These are phyloP conservation scores for Pseudocercospora fijiensis DNA, from an alignment of 2,329 filamentous ascomycete species.

Conservation along the genomic window DNA sequence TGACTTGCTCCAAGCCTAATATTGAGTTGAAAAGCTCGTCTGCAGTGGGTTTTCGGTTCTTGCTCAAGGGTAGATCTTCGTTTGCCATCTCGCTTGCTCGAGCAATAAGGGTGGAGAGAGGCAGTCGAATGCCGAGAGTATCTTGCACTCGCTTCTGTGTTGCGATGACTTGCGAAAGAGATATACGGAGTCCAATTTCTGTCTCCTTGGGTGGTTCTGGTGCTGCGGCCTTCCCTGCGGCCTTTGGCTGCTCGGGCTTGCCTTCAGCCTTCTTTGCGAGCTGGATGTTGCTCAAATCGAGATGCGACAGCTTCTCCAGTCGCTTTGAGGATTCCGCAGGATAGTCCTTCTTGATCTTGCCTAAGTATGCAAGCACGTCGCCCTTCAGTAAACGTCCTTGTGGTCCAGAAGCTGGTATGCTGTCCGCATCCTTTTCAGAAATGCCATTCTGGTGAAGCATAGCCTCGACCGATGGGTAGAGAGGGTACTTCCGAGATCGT, in stretches of 20 bases:
- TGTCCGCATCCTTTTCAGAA: constrained; percentile 69
- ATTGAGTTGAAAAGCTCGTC: constrained; percentile 89
- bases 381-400: constrained; percentile 89
- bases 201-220: constrained; percentile 50
- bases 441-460: constrained; percentile 78
- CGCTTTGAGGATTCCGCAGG: constrained; percentile 68
- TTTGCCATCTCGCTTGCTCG: constrained; percentile 86
- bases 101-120: constrained; percentile 81
- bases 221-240: constrained; percentile 45
- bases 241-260: constrained; percentile 46
- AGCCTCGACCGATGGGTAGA: constrained; percentile 79
- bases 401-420: constrained; percentile 85
- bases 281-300: constrained; percentile 96
- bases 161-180: constrained; percentile 73
- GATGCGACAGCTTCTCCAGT: constrained; percentile 73
- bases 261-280: constrained; percentile 51
- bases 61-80: constrained; percentile 71
- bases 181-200: constrained; percentile 71
- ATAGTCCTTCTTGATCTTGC: constrained; percentile 69
- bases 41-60: constrained; percentile 63
- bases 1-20: constrained; percentile 64
- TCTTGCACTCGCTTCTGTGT: constrained; percentile 78
- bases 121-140: constrained; percentile 75
- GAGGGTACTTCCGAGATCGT: constrained; percentile 67
- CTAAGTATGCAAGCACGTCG: constrained; percentile 87